Conservation (phyloP, 805 yeast species). For the Kregervanrija fluxuum region DNA sequence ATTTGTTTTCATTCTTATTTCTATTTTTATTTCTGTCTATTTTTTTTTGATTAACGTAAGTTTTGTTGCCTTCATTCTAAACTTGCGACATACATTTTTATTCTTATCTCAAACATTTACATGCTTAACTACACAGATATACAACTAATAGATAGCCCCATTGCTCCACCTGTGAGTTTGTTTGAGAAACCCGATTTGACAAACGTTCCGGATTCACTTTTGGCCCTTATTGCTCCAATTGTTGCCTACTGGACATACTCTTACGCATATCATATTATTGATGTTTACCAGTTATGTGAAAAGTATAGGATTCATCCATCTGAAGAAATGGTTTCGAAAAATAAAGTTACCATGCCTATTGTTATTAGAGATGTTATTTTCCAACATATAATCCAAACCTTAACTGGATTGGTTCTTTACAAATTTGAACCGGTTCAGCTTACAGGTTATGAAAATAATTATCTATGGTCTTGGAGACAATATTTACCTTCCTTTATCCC, state of each 20-base stretch:
- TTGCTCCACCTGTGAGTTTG: too few species aligned
- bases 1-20: too few species aligned
- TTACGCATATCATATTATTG: conserved; percentile 65
- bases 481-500: conserved; percentile 34
- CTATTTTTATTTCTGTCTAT: too few species aligned
- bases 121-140: too few species aligned
- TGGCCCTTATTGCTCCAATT: conserved; percentile 67
- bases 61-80: too few species aligned
- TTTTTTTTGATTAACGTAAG: too few species aligned
- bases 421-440: conserved; percentile 48
- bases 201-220: too few species aligned
- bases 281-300: conserved; percentile 68
- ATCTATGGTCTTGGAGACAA: conserved; percentile 41
- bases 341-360: conserved; percentile 61
- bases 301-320: conserved; percentile 86
- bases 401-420: conserved; percentile 53
- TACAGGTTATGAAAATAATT: conserved; percentile 42
- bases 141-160: too few species aligned
- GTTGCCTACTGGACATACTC: conserved; percentile 81
- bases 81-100: too few species aligned
- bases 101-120: too few species aligned
- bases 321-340: conserved; percentile 70
- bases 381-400: conserved; percentile 80
- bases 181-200: too few species aligned
- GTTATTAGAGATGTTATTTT: conserved; percentile 76